Base-by-base conservation (phyloP, 495 filamentous ascomycete species). In the Evernia prunastri region DNA sequence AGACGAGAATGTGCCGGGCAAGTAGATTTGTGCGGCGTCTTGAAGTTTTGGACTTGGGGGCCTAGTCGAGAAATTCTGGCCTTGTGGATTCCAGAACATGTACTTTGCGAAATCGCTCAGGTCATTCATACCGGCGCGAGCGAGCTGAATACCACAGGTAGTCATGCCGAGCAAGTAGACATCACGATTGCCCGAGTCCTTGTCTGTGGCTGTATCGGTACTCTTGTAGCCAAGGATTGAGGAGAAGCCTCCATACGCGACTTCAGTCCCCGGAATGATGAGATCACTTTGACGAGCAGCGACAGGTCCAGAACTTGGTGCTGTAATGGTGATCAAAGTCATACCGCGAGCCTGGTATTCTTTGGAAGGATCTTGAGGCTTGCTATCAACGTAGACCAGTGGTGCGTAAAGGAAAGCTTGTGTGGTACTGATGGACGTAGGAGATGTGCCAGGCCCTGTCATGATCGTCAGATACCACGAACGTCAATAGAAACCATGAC, bases 1-100 rank as follows among this genome's bases (percentile, higher is more conserved):
- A 20, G 67, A 74, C 8, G 71, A 65, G 59, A 72, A 74, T 0
- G 72, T 67, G 17, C 72, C 72, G 15, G 66, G 65, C 45, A 74
- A 47, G 66, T 71, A 71, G 8, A 69, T 62, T 20, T 66, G 25
- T 23, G 35, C 27, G 40, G 58, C 40, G 66, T 71, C 63, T 17
- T 40, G 67, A 31, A 64, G 33, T 17, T 37, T 42, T 37, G 60
- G 61, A 3, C 64, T 56, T 33, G 69, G 69, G 35, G 67, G 63
- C 0, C 20, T 64, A 8, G 37, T 49, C 27, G 61, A 63, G 61
- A 71, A 71, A 6, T 66, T 66, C 15, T 59, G 65, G 23, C 49
- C 25, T 35, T 54, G 39, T 3, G 69, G 69, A 37, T 66, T 54
- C 63, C 63, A 71, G 39, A 71, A 71, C 12, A 18, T 60, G 33